Evolutionary conservation across 2,329 filamentous ascomycete genomes (phyloP), one percentile per base, ranked within the genome.

Genomic region (Peltaster fructicola): DNA sequence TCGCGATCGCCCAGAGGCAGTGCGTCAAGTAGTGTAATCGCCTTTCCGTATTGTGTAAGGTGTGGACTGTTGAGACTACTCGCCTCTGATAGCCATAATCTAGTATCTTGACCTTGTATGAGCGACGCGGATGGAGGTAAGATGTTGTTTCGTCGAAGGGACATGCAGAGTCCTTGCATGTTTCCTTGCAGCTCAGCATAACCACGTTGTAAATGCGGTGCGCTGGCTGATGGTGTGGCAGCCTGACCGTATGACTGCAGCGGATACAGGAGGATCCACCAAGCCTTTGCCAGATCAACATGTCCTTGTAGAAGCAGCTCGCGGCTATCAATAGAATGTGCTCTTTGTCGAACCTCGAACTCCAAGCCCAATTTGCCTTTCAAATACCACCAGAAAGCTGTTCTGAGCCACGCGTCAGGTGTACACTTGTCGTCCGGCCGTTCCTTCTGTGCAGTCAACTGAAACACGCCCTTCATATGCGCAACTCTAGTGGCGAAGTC

Each of bases 331-430:
- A 31, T 21, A 35, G 40, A 30, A 20, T 61, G 56, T 36, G 56
- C 32, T 69, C 62, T 30, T 28, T 39, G 39, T 4, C 63, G 57
- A 22, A 90, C 71, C 18, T 73, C 60, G 8, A 55, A 51, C 47
- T 92, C 84, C 25, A 92, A 59, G 7, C 72, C 70, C 41, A 73
- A 68, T 32, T 82, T 72, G 11, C 82, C 84, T 37, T 69, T 75
- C 22, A 91, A 46, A 42, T 92, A 90, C 84, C 84, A 93, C 84
- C 84, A 93, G 1, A 79, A 57, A 3, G 70, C 73, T 13, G 72
- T 73, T 30, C 78, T 65, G 7, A 75, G 60, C 56, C 84, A 74
- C 23, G 40, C 39, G 1, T 30, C 17, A 1, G 74, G 60, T 0
- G 68, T 57, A 24, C 68, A 73, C 15, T 64, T 61, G 27, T 67